Conservation (phyloP, 495 filamentous ascomycete genomes). For the Lasiosphaeris hirsuta region DNA sequence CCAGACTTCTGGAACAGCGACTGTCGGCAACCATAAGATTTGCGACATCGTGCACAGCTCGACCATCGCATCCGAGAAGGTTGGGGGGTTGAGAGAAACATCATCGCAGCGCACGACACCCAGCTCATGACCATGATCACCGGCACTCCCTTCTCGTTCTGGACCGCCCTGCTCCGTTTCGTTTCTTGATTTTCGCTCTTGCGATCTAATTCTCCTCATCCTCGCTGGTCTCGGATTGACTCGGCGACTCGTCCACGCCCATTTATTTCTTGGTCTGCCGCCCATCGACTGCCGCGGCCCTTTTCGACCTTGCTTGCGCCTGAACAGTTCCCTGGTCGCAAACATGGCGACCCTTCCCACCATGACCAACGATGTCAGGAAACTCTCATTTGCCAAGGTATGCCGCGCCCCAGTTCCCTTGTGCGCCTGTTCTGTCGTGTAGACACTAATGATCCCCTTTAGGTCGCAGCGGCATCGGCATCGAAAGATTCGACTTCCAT, state of each 20-base stretch:
- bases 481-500: slow-evolving; percentile 42
- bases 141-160: slow-evolving; percentile 43
- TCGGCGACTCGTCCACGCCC: slow-evolving; percentile 6
- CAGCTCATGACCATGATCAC: slow-evolving; percentile 45
- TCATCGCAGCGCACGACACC: not conserved
- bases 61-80: not conserved
- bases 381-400: slow-evolving; percentile 59
- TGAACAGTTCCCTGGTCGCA: slow-evolving; percentile 4
- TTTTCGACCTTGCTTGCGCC: slow-evolving; percentile 1
- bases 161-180: slow-evolving; percentile 47
- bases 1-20: slow-evolving; percentile 17
- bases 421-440: not conserved
- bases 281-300: not conserved
- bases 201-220: slow-evolving; percentile 7
- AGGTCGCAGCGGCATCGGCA: slow-evolving; percentile 51
- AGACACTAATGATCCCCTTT: slow-evolving; percentile 11
- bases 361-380: slow-evolving; percentile 46
- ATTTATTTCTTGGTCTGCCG: not conserved
- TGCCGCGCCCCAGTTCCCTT: slow-evolving; percentile 12
- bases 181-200: slow-evolving; percentile 41
- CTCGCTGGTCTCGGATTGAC: slow-evolving; percentile 6
- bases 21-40: slow-evolving; percentile 4
- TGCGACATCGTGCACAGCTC: slow-evolving; percentile 13
- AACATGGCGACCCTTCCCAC: slow-evolving; percentile 30
- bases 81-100: slow-evolving; percentile 8